These are phyloP conservation scores for Solanum chaucha DNA, from an alignment of 257 asterid species.

Conservation along the genomic window DNA sequence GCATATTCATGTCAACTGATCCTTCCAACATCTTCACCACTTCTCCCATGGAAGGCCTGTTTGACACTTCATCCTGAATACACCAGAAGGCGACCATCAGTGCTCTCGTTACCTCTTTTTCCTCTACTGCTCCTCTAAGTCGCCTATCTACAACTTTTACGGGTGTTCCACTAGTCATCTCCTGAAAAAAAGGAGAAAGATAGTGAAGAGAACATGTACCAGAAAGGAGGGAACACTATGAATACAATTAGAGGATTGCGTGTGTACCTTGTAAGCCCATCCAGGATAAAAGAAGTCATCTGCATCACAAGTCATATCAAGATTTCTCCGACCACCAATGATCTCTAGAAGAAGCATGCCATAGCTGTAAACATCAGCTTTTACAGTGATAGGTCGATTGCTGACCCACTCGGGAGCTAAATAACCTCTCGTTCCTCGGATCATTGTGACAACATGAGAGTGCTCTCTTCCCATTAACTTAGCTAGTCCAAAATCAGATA, in stretches of 20 bases:
- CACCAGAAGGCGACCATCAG: conserved; percentile 75
- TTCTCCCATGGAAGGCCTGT: conserved; percentile 88
- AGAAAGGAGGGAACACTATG: not conserved
- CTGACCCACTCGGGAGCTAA: conserved; percentile 87
- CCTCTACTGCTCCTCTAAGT: conserved; percentile 47
- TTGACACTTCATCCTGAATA: conserved; percentile 61
- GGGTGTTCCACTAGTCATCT: conserved; percentile 49
- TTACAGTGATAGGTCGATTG: conserved; percentile 77
- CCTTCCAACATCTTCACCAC: conserved; percentile 85
- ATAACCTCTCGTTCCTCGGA: conserved; percentile 83
- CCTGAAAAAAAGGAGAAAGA: conserved; percentile 23
- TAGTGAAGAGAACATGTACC: not conserved
- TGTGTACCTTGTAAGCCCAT: conserved; percentile 89
- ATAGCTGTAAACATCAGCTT: conserved; percentile 86
- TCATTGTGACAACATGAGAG: conserved; percentile 74
- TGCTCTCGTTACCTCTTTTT: conserved; percentile 47
- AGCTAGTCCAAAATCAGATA: conserved; percentile 86
- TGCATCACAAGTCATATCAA: conserved; percentile 65
- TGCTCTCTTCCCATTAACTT: conserved; percentile 90
- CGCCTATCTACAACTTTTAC: conserved; percentile 50
- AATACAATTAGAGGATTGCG: not conserved
- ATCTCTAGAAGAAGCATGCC: conserved; percentile 91
- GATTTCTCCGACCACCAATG: conserved; percentile 78
- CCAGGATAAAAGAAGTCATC: conserved; percentile 86
- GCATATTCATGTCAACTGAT: conserved; percentile 43